Evolutionary conservation across 208 protist genomes (phyloP).

Genomic region (Acanthamoeba triangularis): DNA sequence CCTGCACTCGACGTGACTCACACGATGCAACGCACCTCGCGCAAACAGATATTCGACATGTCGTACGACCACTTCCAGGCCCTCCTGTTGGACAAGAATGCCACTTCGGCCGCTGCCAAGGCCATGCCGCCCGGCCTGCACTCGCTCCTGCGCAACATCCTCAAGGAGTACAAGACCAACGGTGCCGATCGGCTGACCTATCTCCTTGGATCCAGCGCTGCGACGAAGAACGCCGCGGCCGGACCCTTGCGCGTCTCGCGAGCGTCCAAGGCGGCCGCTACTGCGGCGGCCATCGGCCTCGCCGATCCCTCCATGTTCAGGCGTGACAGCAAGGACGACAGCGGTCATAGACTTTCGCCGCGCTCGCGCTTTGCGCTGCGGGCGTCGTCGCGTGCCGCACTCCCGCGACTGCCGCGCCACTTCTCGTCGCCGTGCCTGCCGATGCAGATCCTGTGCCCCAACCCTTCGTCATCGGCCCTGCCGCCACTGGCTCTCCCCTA

Average conservation of each 20-base stretch:
- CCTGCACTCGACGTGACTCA: neutral
- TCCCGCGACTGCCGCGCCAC: neutral
- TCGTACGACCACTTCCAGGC: constrained; percentile 26
- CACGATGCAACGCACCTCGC: neutral
- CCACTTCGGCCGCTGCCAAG: neutral
- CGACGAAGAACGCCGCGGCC: neutral
- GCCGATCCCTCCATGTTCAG: neutral
- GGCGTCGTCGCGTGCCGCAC: neutral
- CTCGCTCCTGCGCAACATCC: constrained; percentile 10
- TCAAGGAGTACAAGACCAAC: constrained; percentile 9
- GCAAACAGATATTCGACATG: constrained; percentile 62
- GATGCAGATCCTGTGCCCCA: constrained; percentile 10
- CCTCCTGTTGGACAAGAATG: constrained; percentile 1
- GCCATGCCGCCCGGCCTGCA: neutral
- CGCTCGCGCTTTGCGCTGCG: constrained; percentile 6
- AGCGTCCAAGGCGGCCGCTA: neutral
- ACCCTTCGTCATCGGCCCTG: constrained; percentile 14
- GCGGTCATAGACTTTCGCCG: neutral
- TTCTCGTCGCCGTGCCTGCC: constrained; percentile 35
- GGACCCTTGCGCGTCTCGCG: neutral
- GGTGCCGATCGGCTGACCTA: neutral
- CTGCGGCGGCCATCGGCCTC: neutral
- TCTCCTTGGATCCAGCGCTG: neutral
- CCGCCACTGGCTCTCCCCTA: constrained; percentile 29
- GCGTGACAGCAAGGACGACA: neutral